A percentile compares a stretch with the other conserved stretches of the same genome.
Conservation (phyloP, 495 filamentous ascomycete species). For the Penicillium chermesinum region DNA sequence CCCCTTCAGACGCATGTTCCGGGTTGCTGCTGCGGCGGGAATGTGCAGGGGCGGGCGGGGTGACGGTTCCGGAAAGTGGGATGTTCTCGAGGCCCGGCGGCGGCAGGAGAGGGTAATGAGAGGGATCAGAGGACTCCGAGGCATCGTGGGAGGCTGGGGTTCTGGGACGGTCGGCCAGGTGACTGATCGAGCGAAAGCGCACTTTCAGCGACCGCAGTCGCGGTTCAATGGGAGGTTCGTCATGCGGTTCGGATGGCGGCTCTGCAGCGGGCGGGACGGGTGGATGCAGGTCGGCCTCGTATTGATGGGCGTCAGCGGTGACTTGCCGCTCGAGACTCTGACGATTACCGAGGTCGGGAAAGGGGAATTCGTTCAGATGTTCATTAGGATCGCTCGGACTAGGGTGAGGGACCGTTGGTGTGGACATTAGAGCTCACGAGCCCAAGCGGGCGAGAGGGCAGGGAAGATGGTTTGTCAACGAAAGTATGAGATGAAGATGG, state of each 20-base stretch:
- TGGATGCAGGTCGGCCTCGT: slow-evolving; percentile 8
- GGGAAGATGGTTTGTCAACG: slow-evolving; percentile 1
- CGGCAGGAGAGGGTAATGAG: slow-evolving; percentile 16
- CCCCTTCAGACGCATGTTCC: not conserved
- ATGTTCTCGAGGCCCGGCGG: slow-evolving; percentile 13
- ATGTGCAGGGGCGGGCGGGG: slow-evolving; percentile 24
- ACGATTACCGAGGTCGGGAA: slow-evolving; percentile 10
- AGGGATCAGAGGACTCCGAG: slow-evolving; percentile 8
- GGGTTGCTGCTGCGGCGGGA: slow-evolving; percentile 12
- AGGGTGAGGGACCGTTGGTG: slow-evolving; percentile 16
- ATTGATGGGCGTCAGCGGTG: slow-evolving; percentile 16
- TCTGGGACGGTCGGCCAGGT: slow-evolving; percentile 8
- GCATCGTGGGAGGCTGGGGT: slow-evolving; percentile 1
- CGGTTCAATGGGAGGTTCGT: not conserved
- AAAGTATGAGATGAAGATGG: slow-evolving; percentile 6
- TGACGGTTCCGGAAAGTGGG: slow-evolving; percentile 22
- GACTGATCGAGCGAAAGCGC: slow-evolving; percentile 24
- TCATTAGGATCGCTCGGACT: slow-evolving; percentile 24
- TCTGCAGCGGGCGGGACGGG: slow-evolving; percentile 1
- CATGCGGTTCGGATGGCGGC: not conserved
- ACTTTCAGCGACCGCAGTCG: slow-evolving; percentile 18
- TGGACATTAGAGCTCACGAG: slow-evolving; percentile 18
- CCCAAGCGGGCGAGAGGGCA: not conserved
- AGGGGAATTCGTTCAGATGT: slow-evolving; percentile 21
- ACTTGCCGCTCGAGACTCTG: slow-evolving; percentile 16